A percentile compares a stretch with the other conserved stretches of the same genome.
Conservation (phyloP, 495 filamentous ascomycete species). For the Aspergillus asperescens region DNA sequence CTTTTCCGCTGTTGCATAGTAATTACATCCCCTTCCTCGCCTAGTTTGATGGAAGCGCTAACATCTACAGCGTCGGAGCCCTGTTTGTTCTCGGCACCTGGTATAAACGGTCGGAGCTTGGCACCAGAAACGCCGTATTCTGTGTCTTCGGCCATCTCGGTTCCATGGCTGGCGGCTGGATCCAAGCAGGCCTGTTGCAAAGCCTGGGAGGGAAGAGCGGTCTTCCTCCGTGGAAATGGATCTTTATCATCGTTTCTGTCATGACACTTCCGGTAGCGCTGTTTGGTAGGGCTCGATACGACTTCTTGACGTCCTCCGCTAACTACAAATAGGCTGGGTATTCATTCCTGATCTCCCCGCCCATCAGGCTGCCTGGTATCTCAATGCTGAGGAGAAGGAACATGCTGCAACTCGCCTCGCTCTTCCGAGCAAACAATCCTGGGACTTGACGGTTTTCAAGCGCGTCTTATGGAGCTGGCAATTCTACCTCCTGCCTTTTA, state of each 20-base stretch:
- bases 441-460: constrained; percentile 29
- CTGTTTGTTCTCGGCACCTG: constrained; percentile 30
- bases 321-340: constrained; percentile 20
- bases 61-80: constrained; percentile 21
- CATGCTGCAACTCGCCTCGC: constrained; percentile 27
- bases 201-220: constrained; percentile 21
- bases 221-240: constrained; percentile 32
- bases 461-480: constrained; percentile 34
- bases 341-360: constrained; percentile 34
- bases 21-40: constrained; percentile 1
- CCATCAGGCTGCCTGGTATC: constrained; percentile 31
- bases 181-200: constrained; percentile 26
- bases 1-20: constrained; percentile 36
- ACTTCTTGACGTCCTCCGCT: neutral
- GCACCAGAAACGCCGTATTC: constrained; percentile 27
- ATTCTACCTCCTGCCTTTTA: constrained; percentile 30
- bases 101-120: constrained; percentile 29
- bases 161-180: constrained; percentile 30
- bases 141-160: constrained; percentile 28
- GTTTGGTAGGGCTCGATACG: constrained; percentile 25
- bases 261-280: constrained; percentile 29
- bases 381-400: constrained; percentile 30
- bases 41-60: neutral
- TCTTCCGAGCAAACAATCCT: constrained; percentile 20
- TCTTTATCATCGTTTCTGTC: constrained; percentile 30